phyloP scores from a whole-genome alignment of 2,329 filamentous ascomycete genomes.

The Tolypocladium sp. region DNA sequence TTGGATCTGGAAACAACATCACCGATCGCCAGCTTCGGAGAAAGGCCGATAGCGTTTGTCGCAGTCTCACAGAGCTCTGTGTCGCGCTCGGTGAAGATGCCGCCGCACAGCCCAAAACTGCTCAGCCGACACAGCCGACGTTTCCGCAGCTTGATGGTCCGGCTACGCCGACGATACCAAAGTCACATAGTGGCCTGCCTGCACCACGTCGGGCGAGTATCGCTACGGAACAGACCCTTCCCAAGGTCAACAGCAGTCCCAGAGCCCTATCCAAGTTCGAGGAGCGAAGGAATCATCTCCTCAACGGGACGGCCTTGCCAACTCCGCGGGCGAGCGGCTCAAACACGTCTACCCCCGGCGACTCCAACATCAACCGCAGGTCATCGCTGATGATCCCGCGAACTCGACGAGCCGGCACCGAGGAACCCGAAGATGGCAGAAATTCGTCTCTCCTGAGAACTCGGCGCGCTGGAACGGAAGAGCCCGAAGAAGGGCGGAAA shows the following conservation, averaged over 20 bases:
- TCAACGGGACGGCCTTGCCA: constrained; percentile 34
- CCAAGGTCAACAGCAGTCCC: constrained; percentile 32
- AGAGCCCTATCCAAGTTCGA: constrained; percentile 42
- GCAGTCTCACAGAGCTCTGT: constrained; percentile 85
- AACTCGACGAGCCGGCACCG: constrained; percentile 36
- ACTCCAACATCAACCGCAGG: constrained; percentile 31
- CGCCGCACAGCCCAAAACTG: constrained; percentile 5
- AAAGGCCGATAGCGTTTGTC: constrained; percentile 88
- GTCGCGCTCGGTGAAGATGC: constrained; percentile 65
- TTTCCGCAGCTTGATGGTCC: constrained; percentile 17
- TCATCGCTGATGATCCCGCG: constrained; percentile 42
- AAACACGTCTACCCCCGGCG: constrained; percentile 30
- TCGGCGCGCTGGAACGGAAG: constrained; percentile 36
- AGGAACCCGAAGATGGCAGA: constrained; percentile 42
- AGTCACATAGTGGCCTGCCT: constrained; percentile 25
- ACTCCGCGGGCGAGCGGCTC: constrained; percentile 32
- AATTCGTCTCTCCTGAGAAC: constrained; percentile 38
- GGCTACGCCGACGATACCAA: constrained; percentile 36
- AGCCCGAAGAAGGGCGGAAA: constrained; percentile 34
- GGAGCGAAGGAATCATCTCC: constrained; percentile 39
- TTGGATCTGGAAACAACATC: constrained; percentile 42
- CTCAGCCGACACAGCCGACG: constrained; percentile 2
- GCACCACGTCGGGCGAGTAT: constrained; percentile 32
- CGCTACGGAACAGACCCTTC: constrained; percentile 27
- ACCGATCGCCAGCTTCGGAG: constrained; percentile 80